Evolutionary conservation across 1,139 yeast genomes (phyloP).

Genomic region (Scheffersomyces titani): DNA sequence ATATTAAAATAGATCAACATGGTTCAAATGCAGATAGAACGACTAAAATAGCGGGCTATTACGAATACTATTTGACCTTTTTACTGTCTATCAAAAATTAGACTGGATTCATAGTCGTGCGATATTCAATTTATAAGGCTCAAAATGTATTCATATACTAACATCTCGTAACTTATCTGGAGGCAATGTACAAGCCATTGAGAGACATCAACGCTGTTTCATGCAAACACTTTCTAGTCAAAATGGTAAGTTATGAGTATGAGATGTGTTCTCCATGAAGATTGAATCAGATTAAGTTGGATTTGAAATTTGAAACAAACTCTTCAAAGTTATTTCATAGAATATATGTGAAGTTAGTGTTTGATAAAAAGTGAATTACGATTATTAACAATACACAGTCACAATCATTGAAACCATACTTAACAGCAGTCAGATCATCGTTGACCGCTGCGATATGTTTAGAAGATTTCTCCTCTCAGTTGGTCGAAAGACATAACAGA

Average conservation of each 20-base stretch:
- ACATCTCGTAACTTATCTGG: background rate
- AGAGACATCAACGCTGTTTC: background rate
- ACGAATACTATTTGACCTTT: background rate
- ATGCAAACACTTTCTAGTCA: background rate
- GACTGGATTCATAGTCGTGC: background rate
- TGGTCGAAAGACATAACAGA: conserved; percentile 94
- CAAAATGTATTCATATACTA: background rate
- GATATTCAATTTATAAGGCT: background rate
- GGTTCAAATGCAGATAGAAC: background rate
- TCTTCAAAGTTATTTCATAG: background rate
- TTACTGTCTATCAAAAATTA: background rate
- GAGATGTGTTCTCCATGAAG: background rate
- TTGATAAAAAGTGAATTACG: background rate
- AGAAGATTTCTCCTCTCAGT: conserved; percentile 92
- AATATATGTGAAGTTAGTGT: background rate
- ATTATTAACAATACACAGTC: conserved; percentile 40
- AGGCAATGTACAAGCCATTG: background rate
- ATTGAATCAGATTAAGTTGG: background rate
- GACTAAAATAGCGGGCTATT: too few relatives aligned
- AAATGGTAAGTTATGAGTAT: background rate
- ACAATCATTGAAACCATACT: conserved; percentile 93
- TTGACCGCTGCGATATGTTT: conserved; percentile 93
- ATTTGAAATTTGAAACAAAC: background rate
- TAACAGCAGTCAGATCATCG: conserved; percentile 91
- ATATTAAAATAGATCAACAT: background rate